These are phyloP conservation scores for Colletotrichum paranaense DNA, from an alignment of 2,329 filamentous ascomycete genomes.

Conservation along the genomic window DNA sequence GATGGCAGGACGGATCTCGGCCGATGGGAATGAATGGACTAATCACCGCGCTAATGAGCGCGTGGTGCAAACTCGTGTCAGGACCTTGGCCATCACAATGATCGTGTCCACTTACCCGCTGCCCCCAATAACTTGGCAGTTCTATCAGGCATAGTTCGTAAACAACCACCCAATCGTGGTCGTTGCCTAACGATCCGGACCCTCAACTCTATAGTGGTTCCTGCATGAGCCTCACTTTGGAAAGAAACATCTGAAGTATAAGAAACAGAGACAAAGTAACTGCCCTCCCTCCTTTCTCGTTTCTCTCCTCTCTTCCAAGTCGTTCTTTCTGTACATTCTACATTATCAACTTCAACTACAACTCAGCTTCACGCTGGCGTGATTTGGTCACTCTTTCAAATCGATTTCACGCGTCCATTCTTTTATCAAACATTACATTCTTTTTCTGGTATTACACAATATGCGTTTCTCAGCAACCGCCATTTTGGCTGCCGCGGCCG, in stretches of 20 bases:
- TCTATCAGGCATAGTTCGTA: too few species aligned
- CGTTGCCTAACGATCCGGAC: too few species aligned
- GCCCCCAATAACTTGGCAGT: too few species aligned
- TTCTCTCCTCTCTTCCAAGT: background rate
- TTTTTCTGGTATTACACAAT: background rate
- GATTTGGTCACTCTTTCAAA: slow-evolving; percentile 10
- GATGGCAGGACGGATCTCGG: background rate
- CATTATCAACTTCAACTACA: background rate
- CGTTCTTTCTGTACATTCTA: background rate
- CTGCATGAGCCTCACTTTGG: too few species aligned
- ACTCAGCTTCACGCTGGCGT: slow-evolving; percentile 11
- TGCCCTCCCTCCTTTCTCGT: background rate
- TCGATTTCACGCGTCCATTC: slow-evolving; percentile 18
- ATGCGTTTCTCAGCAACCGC: slow-evolving; percentile 50
- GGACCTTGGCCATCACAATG: background rate
- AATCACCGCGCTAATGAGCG: background rate
- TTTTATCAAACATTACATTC: background rate
- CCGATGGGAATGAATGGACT: background rate
- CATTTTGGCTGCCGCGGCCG: slow-evolving; percentile 29
- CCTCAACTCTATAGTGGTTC: too few species aligned
- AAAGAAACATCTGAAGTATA: too few species aligned
- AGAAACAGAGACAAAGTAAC: background rate
- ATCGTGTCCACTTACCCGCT: background rate
- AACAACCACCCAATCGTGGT: too few species aligned
- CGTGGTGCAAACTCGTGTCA: background rate